Base-by-base conservation (phyloP, 257 asterid species). In the Solanum sitiens region DNA sequence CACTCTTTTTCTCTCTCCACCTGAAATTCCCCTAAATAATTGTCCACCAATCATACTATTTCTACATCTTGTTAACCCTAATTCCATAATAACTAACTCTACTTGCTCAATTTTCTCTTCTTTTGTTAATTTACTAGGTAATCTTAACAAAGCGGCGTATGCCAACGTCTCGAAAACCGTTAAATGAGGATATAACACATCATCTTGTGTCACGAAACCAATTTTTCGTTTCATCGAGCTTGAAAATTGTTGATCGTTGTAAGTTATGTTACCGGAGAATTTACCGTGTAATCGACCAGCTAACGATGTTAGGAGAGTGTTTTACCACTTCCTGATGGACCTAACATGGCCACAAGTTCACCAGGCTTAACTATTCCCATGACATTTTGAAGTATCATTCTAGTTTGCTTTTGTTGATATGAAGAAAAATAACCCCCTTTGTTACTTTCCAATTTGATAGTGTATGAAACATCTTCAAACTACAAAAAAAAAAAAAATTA, bases 281-380 rank as follows among this genome's bases (percentile, higher is more conserved):
- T 94, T 92, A 7, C 97, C 96, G 0, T 93, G 91, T n/a, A 95
- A 83, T 75, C 97, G 47, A 5, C 98, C 98, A 7, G 94, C 93
- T 5, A 96, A 94, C 7, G 98, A 95, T 0, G 98, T 95, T 21
- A 96, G 61, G 4, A 96, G 94, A 23, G 98, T 4, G 99, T 95
- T 90, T 96, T 96, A 2, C 99, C 99, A 89, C 99, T 94, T 25
- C 99, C 99, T 0, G 99, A 96, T 8, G 99, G 99, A n/a, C 99
- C 98, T 11, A 96, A 91, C 98, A 96, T 94, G 67, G 96, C 99
- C 44, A 94, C 87, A 8, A 96, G 87, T 85, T 96, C 99, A 1
- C 99, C 99, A 5, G 98, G 98, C 8, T 90, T 88, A 80, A 92
- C 99, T 0, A 77, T 88, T 4, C 98, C 98, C 11, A 88, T 95